These are phyloP conservation scores for Claviceps paspali DNA, from an alignment of 2,329 filamentous ascomycete species.

Conservation along the genomic window DNA sequence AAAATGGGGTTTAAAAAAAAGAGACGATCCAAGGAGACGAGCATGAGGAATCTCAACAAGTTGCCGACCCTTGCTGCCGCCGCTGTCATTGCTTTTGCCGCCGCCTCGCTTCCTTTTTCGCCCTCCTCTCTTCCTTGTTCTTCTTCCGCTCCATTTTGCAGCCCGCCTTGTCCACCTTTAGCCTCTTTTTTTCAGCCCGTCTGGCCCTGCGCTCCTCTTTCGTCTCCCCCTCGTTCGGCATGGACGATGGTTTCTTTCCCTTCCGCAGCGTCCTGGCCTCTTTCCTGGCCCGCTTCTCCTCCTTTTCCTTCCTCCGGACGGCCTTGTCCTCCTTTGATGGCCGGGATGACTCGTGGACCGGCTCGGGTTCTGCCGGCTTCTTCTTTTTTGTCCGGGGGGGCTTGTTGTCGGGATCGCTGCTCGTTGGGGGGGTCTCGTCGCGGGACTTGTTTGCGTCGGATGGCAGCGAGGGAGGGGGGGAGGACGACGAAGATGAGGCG, in stretches of 20 bases:
- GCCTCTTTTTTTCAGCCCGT: slow-evolving; percentile 18
- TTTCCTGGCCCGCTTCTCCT: slow-evolving; percentile 4
- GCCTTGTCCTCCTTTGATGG: neutral
- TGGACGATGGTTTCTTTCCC: neutral
- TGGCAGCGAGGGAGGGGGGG: slow-evolving; percentile 8
- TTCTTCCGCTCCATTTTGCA: slow-evolving; percentile 9
- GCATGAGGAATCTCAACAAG: neutral
- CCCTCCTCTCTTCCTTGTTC: slow-evolving; percentile 28
- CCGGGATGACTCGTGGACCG: no score
- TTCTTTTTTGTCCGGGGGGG: slow-evolving; percentile 7
- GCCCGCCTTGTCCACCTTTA: slow-evolving; percentile 13
- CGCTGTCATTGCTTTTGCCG: slow-evolving; percentile 20
- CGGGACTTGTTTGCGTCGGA: slow-evolving; percentile 10
- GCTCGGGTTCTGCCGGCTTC: neutral
- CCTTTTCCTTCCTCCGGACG: neutral
- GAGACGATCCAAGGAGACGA: neutral
- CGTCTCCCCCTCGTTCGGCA: slow-evolving; percentile 15
- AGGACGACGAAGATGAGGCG: neutral
- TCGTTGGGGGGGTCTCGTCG: slow-evolving; percentile 14
- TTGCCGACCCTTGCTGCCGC: slow-evolving; percentile 18
- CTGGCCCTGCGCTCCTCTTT: slow-evolving; percentile 27
- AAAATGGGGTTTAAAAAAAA: no score
- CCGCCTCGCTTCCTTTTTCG: slow-evolving; percentile 28
- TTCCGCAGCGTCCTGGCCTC: slow-evolving; percentile 12
- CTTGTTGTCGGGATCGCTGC: slow-evolving; percentile 14